Percentiles rank a stretch among this genome's conserved stretches.
These are phyloP conservation scores for Cryptococcus sp. DNA, from an alignment of 1,284 basidiomycete species.

Conservation along the genomic window DNA sequence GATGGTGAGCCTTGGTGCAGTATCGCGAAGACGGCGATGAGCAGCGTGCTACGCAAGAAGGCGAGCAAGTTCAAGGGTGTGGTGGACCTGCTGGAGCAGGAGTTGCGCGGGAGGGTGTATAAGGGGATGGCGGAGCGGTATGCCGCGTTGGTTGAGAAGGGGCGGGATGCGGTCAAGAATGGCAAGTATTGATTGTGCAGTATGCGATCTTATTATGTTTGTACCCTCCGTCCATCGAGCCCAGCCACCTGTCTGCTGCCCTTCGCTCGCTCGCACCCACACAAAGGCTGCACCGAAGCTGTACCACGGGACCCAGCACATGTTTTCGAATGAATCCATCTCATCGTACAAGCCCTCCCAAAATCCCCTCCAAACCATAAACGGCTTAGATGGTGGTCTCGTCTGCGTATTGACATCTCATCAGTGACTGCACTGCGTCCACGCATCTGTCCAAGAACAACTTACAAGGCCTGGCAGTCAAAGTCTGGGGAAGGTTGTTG, in stretches of 20 bases:
- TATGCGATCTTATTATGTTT: too few species aligned
- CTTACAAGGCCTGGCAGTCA: slow-evolving; percentile 76
- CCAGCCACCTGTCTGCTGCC: not conserved
- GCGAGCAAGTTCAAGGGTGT: slow-evolving; percentile 25
- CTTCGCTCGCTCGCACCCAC: not conserved
- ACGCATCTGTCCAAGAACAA: not conserved
- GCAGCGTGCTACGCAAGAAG: slow-evolving; percentile 60
- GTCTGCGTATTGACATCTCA: slow-evolving; percentile 23
- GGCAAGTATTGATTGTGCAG: slow-evolving; percentile 21
- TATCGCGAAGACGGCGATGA: slow-evolving; percentile 76
- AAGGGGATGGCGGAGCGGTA: not conserved
- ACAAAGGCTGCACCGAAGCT: not conserved
- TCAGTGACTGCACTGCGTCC: not conserved
- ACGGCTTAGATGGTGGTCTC: slow-evolving; percentile 51
- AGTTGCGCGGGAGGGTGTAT: slow-evolving; percentile 14
- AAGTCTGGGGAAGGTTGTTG: slow-evolving; percentile 87
- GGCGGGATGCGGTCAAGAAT: slow-evolving; percentile 23
- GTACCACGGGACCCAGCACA: not conserved
- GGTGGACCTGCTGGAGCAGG: slow-evolving; percentile 17
- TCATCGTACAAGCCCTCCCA: slow-evolving; percentile 44
- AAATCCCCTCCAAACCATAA: slow-evolving; percentile 9
- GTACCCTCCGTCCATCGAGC: not conserved
- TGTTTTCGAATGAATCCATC: slow-evolving; percentile 22
- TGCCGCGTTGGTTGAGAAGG: slow-evolving; percentile 8
- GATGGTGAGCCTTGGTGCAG: slow-evolving; percentile 51